phyloP scores from a whole-genome alignment of 2,329 filamentous ascomycete genomes.

The Apiospora arundinis region DNA sequence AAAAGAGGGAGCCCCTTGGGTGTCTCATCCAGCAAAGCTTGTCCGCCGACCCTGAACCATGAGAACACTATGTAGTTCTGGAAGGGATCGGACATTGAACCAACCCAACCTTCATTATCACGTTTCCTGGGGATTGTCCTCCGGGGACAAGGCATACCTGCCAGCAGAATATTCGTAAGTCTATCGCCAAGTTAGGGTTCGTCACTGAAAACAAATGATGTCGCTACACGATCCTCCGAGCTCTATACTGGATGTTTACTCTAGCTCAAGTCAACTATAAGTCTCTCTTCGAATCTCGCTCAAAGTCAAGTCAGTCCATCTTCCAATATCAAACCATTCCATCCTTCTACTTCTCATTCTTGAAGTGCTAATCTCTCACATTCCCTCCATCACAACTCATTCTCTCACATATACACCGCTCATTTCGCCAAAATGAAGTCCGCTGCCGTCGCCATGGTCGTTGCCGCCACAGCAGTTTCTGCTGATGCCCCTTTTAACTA shows the following conservation, averaged over 20 bases:
- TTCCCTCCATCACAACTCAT: background rate
- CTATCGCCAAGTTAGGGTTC: background rate
- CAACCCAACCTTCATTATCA: background rate
- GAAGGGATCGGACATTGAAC: background rate
- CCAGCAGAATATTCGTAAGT: background rate
- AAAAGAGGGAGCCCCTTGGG: background rate
- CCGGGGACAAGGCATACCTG: background rate
- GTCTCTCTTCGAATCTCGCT: background rate
- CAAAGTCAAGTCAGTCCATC: background rate
- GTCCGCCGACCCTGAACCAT: background rate
- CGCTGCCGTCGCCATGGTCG: background rate
- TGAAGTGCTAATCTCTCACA: background rate
- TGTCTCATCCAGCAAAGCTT: background rate
- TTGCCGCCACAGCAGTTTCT: background rate
- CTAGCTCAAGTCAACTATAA: background rate
- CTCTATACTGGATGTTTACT: background rate
- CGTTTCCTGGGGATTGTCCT: background rate
- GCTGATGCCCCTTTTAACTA: background rate
- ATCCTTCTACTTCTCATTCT: background rate
- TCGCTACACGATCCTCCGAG: background rate
- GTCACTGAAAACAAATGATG: slow-evolving; percentile 10
- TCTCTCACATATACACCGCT: background rate
- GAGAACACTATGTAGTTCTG: background rate
- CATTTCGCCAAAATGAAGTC: slow-evolving; percentile 7
- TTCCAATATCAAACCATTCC: background rate